These are phyloP conservation scores for Nemania serpens DNA, from an alignment of 2,329 filamentous ascomycete species.

Conservation along the genomic window DNA sequence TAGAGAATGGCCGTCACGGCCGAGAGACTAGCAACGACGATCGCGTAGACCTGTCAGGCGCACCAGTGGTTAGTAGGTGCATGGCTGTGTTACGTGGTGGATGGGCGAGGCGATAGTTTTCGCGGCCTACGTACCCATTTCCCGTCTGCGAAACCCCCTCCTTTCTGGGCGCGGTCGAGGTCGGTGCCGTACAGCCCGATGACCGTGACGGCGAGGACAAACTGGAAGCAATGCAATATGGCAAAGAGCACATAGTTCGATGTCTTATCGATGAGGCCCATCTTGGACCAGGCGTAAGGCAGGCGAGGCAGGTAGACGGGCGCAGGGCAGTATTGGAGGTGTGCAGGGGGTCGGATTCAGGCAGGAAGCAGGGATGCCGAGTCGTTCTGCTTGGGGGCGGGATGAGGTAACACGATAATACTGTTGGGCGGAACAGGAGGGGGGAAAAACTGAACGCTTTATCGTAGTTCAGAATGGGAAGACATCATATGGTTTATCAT, in stretches of 20 bases:
- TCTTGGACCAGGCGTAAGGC: constrained; percentile 33
- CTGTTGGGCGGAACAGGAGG: neutral
- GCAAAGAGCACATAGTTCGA: constrained; percentile 60
- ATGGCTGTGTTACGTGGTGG: neutral
- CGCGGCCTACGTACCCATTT: constrained; percentile 67
- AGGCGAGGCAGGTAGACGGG: constrained; percentile 1
- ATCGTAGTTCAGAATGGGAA: neutral
- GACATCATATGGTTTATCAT: neutral
- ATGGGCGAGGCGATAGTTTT: neutral
- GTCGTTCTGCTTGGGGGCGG: neutral
- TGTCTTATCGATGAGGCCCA: constrained; percentile 52
- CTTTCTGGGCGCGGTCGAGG: constrained; percentile 58
- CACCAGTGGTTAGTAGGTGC: constrained; percentile 12
- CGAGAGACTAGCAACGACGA: constrained; percentile 68
- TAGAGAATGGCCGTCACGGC: constrained; percentile 69
- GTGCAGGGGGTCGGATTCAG: constrained; percentile 2
- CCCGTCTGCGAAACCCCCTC: constrained; percentile 58
- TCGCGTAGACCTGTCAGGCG: constrained; percentile 66
- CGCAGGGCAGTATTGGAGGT: neutral
- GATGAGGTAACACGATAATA: neutral
- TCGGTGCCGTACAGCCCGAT: constrained; percentile 79
- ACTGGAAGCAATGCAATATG: constrained; percentile 73
- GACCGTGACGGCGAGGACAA: constrained; percentile 76
- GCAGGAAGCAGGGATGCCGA: constrained; percentile 12
- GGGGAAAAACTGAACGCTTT: constrained; percentile 1